phyloP scores from a whole-genome alignment of 139 green algal genomes.

The Astrephomene gubernaculifera region DNA sequence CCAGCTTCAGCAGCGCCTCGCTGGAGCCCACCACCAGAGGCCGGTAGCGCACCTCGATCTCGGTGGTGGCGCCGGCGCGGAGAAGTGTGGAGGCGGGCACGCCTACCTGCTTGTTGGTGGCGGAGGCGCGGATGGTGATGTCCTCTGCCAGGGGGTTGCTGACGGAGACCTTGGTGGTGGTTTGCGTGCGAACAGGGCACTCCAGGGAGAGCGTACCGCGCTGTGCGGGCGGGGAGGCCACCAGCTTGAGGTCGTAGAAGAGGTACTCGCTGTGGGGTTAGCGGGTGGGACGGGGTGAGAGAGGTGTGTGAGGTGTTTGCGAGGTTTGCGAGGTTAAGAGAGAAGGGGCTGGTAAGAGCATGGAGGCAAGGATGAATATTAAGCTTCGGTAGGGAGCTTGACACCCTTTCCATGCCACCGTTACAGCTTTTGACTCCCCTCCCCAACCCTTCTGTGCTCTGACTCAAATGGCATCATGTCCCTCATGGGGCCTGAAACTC shows the following conservation, averaged over 20 bases:
- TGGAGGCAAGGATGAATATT: too few relatives aligned
- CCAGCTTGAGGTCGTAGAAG: constrained; percentile 80
- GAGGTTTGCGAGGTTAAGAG: too few relatives aligned
- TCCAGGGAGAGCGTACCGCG: constrained; percentile 68
- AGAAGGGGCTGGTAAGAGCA: too few relatives aligned
- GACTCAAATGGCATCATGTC: too few relatives aligned
- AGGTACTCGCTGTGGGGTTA: constrained; percentile 66
- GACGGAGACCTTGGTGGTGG: constrained; percentile 55
- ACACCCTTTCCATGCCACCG: too few relatives aligned
- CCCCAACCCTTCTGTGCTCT: too few relatives aligned
- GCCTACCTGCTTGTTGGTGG: constrained; percentile 60
- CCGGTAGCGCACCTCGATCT: constrained; percentile 71
- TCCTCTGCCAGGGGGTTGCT: constrained; percentile 75
- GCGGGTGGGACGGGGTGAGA: background rate
- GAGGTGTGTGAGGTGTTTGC: too few relatives aligned
- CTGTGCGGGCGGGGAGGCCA: constrained; percentile 46
- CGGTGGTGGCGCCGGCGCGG: constrained; percentile 29
- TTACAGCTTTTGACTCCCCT: too few relatives aligned
- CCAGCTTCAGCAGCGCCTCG: constrained; percentile 65
- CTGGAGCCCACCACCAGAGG: constrained; percentile 73
- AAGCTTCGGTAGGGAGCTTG: too few relatives aligned
- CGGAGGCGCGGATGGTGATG: constrained; percentile 54
- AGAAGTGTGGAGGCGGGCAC: constrained; percentile 57
- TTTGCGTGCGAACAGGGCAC: constrained; percentile 73
- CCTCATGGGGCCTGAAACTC: background rate